Percentiles rank a stretch among this genome's conserved stretches.
These are phyloP conservation scores for Heterobasidion annosum DNA, from an alignment of 1,284 basidiomycete genomes.

Conservation along the genomic window DNA sequence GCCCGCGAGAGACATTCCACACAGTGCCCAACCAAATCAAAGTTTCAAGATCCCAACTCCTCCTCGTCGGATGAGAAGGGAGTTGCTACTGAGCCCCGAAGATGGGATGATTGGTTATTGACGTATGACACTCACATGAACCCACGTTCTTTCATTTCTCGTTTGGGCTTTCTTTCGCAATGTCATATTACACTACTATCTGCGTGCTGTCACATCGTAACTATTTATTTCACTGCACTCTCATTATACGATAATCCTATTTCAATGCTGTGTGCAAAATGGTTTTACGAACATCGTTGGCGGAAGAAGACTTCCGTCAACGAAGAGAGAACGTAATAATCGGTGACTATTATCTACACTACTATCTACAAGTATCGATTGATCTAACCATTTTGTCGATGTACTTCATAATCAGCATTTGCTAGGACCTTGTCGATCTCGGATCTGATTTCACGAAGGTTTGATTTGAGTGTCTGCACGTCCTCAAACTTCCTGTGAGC, in stretches of 20 bases:
- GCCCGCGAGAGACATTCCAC: constrained; percentile 31
- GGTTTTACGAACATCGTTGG: neutral
- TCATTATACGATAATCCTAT: neutral
- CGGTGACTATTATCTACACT: too few species aligned
- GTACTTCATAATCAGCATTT: constrained; percentile 17
- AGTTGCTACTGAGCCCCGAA: constrained; percentile 1
- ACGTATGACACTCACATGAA: neutral
- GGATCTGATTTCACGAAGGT: constrained; percentile 66
- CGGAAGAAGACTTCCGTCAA: too few species aligned
- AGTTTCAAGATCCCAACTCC: constrained; percentile 34
- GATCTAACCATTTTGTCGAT: neutral
- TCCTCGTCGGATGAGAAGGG: constrained; percentile 9
- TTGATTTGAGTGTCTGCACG: constrained; percentile 66
- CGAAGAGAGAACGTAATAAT: too few species aligned
- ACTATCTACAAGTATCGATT: too few species aligned
- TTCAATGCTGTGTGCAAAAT: neutral
- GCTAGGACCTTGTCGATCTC: constrained; percentile 70
- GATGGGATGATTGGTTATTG: constrained; percentile 3
- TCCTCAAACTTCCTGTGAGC: constrained; percentile 87
- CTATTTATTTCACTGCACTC: neutral
- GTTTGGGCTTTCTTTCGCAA: neutral
- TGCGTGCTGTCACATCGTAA: neutral
- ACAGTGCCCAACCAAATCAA: constrained; percentile 45
- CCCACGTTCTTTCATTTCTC: neutral
- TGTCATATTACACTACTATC: neutral